These are phyloP conservation scores for Balakata baccata DNA, from an alignment of 345 rosid genomes.

Conservation along the genomic window DNA sequence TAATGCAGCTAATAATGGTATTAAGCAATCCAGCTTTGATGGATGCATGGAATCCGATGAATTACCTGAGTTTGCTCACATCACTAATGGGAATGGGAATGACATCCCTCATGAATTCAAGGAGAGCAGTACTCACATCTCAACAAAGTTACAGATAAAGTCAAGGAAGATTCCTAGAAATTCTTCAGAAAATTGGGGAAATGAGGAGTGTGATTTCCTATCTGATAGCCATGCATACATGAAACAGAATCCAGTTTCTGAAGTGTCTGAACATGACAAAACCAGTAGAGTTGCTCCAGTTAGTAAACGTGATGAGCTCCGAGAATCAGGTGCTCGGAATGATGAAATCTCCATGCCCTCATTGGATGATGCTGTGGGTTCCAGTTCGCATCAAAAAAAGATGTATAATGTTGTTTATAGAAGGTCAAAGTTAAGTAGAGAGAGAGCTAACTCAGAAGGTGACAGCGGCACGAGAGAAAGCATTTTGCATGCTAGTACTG, in stretches of 20 bases:
- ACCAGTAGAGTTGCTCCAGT: constrained; percentile 30
- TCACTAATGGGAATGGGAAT: constrained; percentile 31
- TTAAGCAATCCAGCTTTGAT: constrained; percentile 18
- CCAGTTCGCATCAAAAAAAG: constrained; percentile 46
- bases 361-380: constrained; percentile 32
- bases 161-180: constrained; percentile 38
- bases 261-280: constrained; percentile 24
- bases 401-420: constrained; percentile 73
- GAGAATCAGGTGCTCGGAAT: constrained; percentile 35
- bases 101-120: constrained; percentile 34
- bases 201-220: constrained; percentile 33
- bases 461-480: constrained; percentile 42
- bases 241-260: constrained; percentile 34
- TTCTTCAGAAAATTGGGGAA: constrained; percentile 31
- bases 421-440: constrained; percentile 60
- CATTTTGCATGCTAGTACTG: constrained; percentile 40
- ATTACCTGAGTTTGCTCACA: constrained; percentile 26
- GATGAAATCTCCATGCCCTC: constrained; percentile 29
- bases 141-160: constrained; percentile 46
- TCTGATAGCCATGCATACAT: constrained; percentile 28
- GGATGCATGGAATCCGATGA: constrained; percentile 28
- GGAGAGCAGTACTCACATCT: constrained; percentile 38
- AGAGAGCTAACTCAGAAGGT: constrained; percentile 37
- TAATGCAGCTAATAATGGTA: constrained; percentile 32
- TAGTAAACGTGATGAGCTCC: constrained; percentile 28